These are phyloP conservation scores for Auxenochlorella protothecoides DNA, from an alignment of 139 green algal species.

Conservation along the genomic window DNA sequence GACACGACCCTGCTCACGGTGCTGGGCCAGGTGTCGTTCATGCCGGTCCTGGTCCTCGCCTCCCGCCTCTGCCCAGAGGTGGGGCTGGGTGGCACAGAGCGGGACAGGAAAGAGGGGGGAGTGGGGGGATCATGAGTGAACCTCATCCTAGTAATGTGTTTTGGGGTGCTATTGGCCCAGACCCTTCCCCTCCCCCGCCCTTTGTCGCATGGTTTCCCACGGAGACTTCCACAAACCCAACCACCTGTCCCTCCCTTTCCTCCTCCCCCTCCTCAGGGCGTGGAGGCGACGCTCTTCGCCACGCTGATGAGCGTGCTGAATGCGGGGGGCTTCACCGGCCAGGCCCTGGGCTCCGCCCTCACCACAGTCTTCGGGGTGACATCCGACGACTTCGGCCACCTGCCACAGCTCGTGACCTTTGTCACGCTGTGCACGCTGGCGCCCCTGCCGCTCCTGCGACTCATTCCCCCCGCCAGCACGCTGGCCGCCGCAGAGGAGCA, in stretches of 20 bases:
- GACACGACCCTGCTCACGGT: slow-evolving; percentile 88
- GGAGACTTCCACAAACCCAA: neutral
- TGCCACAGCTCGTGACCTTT: slow-evolving; percentile 43
- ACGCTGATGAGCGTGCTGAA: slow-evolving; percentile 92
- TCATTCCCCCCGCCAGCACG: slow-evolving; percentile 28
- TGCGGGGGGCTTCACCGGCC: slow-evolving; percentile 50
- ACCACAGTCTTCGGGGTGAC: slow-evolving; percentile 65
- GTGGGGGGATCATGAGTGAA: neutral
- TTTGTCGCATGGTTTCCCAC: neutral
- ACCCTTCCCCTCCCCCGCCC: neutral
- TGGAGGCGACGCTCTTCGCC: slow-evolving; percentile 96
- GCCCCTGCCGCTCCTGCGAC: slow-evolving; percentile 43
- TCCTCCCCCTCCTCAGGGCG: slow-evolving; percentile 36
- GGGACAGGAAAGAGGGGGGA: neutral
- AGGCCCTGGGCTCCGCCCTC: slow-evolving; percentile 50
- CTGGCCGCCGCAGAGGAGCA: no score
- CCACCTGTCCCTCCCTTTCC: neutral
- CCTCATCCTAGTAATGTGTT: no score
- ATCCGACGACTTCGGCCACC: slow-evolving; percentile 56
- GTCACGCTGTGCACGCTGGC: slow-evolving; percentile 45
- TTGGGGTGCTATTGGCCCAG: neutral
- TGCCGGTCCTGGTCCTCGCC: slow-evolving; percentile 94
- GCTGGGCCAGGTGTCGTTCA: slow-evolving; percentile 85
- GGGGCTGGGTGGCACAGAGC: neutral
- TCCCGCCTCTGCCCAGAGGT: slow-evolving; percentile 48